A percentile compares a stretch with the other conserved stretches of the same genome.
Conservation (phyloP, 306 rosid genomes). For the Quercus berberidifolia region DNA sequence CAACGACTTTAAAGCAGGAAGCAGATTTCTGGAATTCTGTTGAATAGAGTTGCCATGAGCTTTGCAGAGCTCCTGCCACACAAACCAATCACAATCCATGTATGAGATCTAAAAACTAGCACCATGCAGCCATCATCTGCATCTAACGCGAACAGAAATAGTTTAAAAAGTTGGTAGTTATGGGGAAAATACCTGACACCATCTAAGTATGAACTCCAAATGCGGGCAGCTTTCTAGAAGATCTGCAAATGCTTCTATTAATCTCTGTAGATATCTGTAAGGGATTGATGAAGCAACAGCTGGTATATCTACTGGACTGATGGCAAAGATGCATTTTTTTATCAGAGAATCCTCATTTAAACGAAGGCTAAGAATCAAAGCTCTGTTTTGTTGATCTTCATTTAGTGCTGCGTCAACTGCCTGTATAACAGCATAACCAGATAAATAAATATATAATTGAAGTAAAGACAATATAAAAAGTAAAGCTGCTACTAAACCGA, state of each 20-base stretch:
- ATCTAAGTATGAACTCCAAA: conserved; percentile 81
- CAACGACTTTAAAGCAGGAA: conserved; percentile 79
- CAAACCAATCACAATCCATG: conserved; percentile 13
- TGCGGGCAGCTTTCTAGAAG: conserved; percentile 81
- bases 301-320: conserved; percentile 57
- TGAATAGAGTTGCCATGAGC: conserved; percentile 72
- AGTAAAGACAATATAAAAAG: neutral
- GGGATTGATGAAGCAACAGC: conserved; percentile 65
- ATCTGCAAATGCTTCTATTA: conserved; percentile 79
- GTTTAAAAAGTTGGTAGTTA: neutral
- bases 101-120: conserved; percentile 9
- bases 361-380: conserved; percentile 82
- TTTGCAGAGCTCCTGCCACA: conserved; percentile 79
- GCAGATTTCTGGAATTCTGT: conserved; percentile 64
- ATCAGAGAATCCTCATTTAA: conserved; percentile 66
- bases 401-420: conserved; percentile 76
- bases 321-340: conserved; percentile 77
- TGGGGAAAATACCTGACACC: conserved; percentile 66
- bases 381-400: conserved; percentile 65
- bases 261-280: conserved; percentile 64
- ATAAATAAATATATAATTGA: neutral
- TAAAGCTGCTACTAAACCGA: neutral
- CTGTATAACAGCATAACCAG: conserved; percentile 39
- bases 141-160: neutral
- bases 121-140: neutral